A percentile compares a stretch with the other conserved stretches of the same genome.
Conservation (phyloP, 2,329 filamentous ascomycete species). For the Penicillium hordei region DNA sequence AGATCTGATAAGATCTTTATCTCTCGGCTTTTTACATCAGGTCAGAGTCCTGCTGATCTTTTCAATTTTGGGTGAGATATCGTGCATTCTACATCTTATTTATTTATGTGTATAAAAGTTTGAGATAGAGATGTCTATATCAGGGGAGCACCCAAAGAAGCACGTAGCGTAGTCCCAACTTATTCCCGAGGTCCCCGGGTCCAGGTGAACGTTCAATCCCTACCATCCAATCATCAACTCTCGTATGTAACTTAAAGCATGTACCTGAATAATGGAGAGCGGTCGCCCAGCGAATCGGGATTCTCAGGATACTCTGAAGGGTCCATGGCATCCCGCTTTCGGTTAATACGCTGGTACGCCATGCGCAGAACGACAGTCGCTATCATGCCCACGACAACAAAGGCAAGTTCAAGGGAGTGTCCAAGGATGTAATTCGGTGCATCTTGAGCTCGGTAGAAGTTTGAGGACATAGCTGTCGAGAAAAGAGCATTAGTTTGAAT, state of each 20-base stretch:
- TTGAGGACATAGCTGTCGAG: constrained; percentile 63
- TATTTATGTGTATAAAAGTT: not conserved
- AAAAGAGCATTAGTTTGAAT: not conserved
- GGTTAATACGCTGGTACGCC: constrained; percentile 60
- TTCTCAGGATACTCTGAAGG: constrained; percentile 47
- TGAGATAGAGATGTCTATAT: not conserved
- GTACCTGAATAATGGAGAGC: constrained; percentile 63
- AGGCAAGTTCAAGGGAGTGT: constrained; percentile 53
- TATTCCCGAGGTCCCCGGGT: not conserved
- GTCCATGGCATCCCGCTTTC: constrained; percentile 53
- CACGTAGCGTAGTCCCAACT: not conserved
- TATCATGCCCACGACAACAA: constrained; percentile 49
- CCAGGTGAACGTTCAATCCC: not conserved
- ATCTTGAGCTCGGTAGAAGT: constrained; percentile 63
- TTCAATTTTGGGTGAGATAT: too few relatives aligned
- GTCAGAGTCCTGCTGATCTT: too few relatives aligned
- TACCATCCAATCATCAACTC: not conserved
- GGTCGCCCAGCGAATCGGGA: constrained; percentile 61
- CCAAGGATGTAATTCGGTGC: constrained; percentile 53
- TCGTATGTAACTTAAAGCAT: constrained; percentile 45
- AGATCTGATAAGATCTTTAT: too few relatives aligned
- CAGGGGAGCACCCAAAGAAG: not conserved
- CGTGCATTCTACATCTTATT: too few relatives aligned
- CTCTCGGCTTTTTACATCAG: too few relatives aligned
- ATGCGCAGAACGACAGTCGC: constrained; percentile 48